Conservation (phyloP, 179 eudicot genomes). For the Amaranthus tricolor region DNA sequence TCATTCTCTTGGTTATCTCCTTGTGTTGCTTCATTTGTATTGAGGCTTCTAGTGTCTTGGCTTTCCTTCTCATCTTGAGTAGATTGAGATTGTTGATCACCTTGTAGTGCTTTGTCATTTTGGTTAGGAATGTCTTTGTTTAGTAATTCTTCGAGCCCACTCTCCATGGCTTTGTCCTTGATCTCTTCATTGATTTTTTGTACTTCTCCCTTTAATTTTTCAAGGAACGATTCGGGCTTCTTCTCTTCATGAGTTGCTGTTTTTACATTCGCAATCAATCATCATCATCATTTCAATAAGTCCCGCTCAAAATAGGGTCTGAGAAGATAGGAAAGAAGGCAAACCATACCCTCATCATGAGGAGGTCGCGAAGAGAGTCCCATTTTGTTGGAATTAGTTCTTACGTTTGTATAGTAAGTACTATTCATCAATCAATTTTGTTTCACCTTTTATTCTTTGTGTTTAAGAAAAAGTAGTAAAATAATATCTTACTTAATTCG, state of each 20-base stretch:
- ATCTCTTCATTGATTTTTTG: conserved; percentile 16
- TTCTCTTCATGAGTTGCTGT: conserved; percentile 12
- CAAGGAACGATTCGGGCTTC: conserved; percentile 10
- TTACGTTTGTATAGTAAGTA: too few species aligned
- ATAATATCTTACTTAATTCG: too few species aligned
- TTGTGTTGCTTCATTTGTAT: background rate
- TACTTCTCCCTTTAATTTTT: conserved; percentile 6
- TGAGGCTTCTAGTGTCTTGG: background rate
- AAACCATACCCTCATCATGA: too few species aligned
- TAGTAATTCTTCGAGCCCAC: background rate
- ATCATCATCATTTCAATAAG: too few species aligned
- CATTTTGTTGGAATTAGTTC: too few species aligned
- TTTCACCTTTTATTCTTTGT: too few species aligned
- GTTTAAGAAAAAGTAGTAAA: too few species aligned
- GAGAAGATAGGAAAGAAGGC: too few species aligned
- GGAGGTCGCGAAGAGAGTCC: too few species aligned
- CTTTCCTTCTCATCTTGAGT: background rate
- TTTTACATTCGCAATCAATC: background rate
- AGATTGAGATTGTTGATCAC: conserved; percentile 1
- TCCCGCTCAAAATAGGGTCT: too few species aligned
- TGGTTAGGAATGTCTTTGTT: background rate
- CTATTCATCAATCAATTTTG: too few species aligned
- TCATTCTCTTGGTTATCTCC: conserved; percentile 7
- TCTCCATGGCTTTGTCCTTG: conserved; percentile 4
- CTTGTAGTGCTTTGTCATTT: background rate